Evolutionary conservation across 2,329 filamentous ascomycete genomes (phyloP), one percentile per base, ranked within the genome.

Genomic region (Xylariaceae sp.): DNA sequence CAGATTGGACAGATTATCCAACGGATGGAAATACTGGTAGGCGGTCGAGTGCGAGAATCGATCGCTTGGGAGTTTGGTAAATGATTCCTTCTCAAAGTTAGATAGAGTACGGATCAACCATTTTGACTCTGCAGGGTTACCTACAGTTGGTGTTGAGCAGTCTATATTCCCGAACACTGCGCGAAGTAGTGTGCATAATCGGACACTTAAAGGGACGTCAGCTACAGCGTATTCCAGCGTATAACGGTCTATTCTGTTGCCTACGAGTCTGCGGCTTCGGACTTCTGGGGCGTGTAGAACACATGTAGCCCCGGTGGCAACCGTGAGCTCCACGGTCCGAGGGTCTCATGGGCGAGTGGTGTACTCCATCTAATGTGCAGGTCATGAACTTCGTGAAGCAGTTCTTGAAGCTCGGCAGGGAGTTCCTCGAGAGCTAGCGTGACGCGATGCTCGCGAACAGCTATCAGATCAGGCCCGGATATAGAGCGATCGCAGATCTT

Each of bases 331-430:
- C 94, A 87, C 1, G 92, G 92, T 32, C 86, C 79, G 37, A 87
- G 75, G 1, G 81, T 76, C 32, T 81, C 75, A 68, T 86, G 87
- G 1, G 78, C 65, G 6, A 67, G 64, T 2, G 83, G 75, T 11
- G 85, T 83, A n/a, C 83, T 80, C 90, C 92, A 96, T 68, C 88
- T 84, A 53, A 97, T 75, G 70, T 93, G 88, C 35, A 97, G 74
- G 70, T 91, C 86, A 64, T 87, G 82, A 59, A 82, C 84, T 64
- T 82, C 77, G 48, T 80, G 77, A 21, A 96, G 75, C 11, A 88
- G 72, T 21, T 79, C 72, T 54, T 79, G 80, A 13, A 94, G 70
- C 70, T 90, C 85, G 13, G 73, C 66, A 4, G 91, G 88, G 33
- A 97, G 80, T 75, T 96, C 91, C 42, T 86, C 78, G 16, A 92